Evolutionary conservation across 805 yeast species (phyloP).

Genomic region (Hyphopichia homilentoma): DNA sequence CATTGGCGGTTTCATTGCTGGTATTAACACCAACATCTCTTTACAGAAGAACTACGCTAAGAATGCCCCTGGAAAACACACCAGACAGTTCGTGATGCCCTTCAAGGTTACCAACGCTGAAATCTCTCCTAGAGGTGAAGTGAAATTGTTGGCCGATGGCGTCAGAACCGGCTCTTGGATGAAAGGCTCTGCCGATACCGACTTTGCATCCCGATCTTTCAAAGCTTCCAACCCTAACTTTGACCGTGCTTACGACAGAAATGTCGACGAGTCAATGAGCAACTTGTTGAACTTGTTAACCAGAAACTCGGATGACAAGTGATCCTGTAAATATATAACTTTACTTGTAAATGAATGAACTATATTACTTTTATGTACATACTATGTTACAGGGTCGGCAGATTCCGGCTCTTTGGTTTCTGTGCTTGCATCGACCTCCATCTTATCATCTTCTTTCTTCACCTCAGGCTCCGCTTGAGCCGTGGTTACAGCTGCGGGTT

Average conservation of each 20-base stretch:
- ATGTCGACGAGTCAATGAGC: conserved; percentile 25
- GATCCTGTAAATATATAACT: no score
- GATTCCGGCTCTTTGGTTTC: no score
- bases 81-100: conserved; percentile 41
- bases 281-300: conserved; percentile 23
- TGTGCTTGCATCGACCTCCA: no score
- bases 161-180: conserved; percentile 40
- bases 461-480: no score
- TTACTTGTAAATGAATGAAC: no score
- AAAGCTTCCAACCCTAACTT: conserved; percentile 31
- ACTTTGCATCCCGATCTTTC: conserved; percentile 19
- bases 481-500: no score
- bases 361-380: no score
- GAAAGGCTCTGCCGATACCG: conserved; percentile 19
- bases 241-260: conserved; percentile 31
- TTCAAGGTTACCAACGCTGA: conserved; percentile 39
- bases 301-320: no score
- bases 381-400: no score
- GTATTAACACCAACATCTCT: conserved; percentile 30
- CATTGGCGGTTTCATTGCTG: conserved; percentile 43
- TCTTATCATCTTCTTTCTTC: no score
- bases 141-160: conserved; percentile 37
- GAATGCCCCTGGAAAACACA: conserved; percentile 38
- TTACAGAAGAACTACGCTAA: conserved; percentile 38
- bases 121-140: conserved; percentile 31